phyloP scores from a whole-genome alignment of 306 rosid species.

The Quercus ilex region DNA sequence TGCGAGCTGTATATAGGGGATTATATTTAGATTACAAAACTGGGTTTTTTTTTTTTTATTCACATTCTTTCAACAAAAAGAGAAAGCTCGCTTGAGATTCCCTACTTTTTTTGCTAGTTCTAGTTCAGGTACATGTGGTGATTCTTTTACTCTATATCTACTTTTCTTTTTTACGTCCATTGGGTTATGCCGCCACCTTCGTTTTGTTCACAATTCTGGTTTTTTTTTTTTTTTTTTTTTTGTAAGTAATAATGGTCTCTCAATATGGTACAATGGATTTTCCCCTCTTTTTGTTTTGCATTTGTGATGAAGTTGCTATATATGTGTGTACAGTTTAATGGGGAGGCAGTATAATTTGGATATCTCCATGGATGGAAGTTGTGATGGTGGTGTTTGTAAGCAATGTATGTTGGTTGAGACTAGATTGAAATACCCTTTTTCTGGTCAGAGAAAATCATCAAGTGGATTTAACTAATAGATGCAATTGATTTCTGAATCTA shows the following conservation, averaged over 20 bases:
- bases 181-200: neutral
- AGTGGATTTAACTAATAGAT: neutral
- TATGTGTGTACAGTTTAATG: neutral
- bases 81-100: neutral
- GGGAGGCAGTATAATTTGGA: neutral
- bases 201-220: neutral
- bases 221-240: neutral
- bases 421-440: neutral
- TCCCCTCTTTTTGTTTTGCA: neutral
- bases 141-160: neutral
- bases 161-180: neutral
- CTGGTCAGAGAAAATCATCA: neutral
- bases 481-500: neutral
- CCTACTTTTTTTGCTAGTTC: neutral
- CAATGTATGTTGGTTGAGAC: neutral
- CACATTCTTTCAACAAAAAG: neutral
- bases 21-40: neutral
- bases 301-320: neutral
- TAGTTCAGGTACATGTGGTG: conserved; percentile 24
- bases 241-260: neutral
- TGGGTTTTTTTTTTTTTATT: neutral
- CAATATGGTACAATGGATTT: neutral
- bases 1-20: neutral
- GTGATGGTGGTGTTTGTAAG: conserved; percentile 7
- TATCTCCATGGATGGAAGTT: conserved; percentile 6